Evolutionary conservation across 768 basidiomycete genomes (phyloP).

Genomic region (Strobilomyces echinocephalus): DNA sequence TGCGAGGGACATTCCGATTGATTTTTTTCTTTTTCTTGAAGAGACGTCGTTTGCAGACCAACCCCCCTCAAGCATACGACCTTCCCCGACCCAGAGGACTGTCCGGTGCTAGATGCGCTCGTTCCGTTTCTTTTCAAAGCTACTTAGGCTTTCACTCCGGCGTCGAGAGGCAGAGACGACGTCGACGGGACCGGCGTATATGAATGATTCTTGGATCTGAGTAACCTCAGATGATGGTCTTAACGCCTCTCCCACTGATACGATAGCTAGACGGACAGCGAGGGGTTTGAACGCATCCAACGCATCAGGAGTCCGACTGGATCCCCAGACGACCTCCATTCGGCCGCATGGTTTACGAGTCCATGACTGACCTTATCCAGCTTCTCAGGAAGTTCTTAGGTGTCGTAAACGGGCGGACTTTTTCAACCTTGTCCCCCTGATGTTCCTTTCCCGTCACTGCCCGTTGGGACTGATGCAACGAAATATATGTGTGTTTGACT

Average conservation of each 20-base stretch:
- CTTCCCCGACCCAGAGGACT: conserved; percentile 14
- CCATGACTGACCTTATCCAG: conserved; percentile 82
- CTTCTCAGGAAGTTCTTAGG: conserved; percentile 78
- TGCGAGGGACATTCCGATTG: no score
- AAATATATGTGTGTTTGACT: no score
- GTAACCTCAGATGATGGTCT: neutral
- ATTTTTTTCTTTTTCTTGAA: no score
- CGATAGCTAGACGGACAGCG: neutral
- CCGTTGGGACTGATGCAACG: no score
- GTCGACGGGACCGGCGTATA: no score
- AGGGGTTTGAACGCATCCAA: conserved; percentile 2
- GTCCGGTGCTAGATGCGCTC: no score
- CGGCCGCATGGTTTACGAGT: conserved; percentile 72
- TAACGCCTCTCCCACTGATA: neutral
- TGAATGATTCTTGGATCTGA: no score
- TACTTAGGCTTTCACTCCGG: no score
- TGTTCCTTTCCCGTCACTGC: no score
- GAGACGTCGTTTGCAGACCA: conserved; percentile 37
- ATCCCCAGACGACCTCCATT: conserved; percentile 67
- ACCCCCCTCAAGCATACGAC: conserved; percentile 74
- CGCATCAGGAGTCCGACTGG: conserved; percentile 1
- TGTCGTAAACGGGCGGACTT: conserved; percentile 18
- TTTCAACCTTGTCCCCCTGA: no score
- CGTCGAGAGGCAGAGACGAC: no score
- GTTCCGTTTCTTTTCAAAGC: no score